phyloP scores from a whole-genome alignment of 495 filamentous ascomycete genomes.

The Aspergillus baeticus region DNA sequence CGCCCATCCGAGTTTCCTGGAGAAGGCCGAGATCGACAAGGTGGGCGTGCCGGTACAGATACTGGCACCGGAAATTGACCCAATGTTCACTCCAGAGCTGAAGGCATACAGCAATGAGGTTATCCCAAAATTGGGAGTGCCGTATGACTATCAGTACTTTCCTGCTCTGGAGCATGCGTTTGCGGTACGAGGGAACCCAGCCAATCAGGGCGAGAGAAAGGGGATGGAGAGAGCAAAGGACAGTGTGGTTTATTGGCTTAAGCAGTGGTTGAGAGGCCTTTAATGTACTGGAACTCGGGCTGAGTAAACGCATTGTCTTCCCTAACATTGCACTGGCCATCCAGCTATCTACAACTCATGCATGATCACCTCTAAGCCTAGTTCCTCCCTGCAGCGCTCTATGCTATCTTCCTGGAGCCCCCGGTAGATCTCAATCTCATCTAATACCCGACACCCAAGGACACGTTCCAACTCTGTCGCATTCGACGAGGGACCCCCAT shows the following conservation, averaged over 20 bases:
- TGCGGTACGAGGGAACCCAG: slow-evolving; percentile 43
- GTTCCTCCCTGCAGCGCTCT: too few species aligned
- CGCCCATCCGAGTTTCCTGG: slow-evolving; percentile 53
- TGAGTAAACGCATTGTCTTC: too few species aligned
- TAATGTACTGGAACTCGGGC: too few species aligned
- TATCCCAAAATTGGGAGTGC: slow-evolving; percentile 40
- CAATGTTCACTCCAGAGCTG: slow-evolving; percentile 46
- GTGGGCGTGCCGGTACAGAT: slow-evolving; percentile 56
- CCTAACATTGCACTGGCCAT: too few species aligned
- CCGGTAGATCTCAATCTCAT: too few species aligned
- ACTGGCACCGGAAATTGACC: slow-evolving; percentile 56
- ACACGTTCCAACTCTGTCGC: too few species aligned
- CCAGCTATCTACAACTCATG: too few species aligned
- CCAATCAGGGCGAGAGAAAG: slow-evolving; percentile 14
- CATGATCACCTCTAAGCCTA: too few species aligned
- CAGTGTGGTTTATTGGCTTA: not conserved
- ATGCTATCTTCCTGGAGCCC: too few species aligned
- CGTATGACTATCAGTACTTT: slow-evolving; percentile 59
- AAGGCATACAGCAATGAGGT: slow-evolving; percentile 33
- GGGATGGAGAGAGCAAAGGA: not conserved
- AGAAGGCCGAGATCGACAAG: slow-evolving; percentile 48
- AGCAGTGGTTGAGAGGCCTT: not conserved
- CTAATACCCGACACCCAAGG: too few species aligned
- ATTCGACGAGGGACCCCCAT: too few species aligned
- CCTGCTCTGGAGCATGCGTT: slow-evolving; percentile 53